Percentiles rank a stretch among this genome's conserved stretches.
Conservation (phyloP, 2,329 filamentous ascomycete genomes). For the Fusarium virguliforme region DNA sequence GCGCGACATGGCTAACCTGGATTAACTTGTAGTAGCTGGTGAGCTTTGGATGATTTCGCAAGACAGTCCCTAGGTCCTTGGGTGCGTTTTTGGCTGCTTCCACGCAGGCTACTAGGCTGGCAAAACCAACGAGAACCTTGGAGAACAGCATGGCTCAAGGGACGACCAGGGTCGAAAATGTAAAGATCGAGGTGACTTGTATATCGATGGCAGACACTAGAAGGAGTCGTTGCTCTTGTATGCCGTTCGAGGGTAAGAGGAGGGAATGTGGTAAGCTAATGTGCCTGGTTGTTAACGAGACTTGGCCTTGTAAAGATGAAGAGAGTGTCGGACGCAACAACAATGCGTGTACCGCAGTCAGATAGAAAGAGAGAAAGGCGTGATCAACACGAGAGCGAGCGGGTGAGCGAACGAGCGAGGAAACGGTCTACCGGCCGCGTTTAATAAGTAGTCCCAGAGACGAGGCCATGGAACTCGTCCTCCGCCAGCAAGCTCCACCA, state of each 20-base stretch:
- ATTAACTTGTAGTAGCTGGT: constrained; percentile 63
- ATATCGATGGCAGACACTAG: background rate
- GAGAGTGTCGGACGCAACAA: background rate
- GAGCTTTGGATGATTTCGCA: constrained; percentile 60
- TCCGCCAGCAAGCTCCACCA: constrained; percentile 13
- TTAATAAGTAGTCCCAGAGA: constrained; percentile 30
- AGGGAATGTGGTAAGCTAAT: background rate
- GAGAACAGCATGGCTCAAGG: constrained; percentile 40
- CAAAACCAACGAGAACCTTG: constrained; percentile 41
- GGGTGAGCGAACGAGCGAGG: constrained; percentile 1
- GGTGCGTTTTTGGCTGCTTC: constrained; percentile 42
- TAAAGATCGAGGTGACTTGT: background rate
- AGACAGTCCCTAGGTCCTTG: constrained; percentile 59
- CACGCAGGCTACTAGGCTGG: constrained; percentile 41
- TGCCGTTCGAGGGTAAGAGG: background rate
- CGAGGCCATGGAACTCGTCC: constrained; percentile 16
- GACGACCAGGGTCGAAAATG: background rate
- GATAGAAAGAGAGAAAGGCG: constrained; percentile 26
- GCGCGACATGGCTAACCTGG: constrained; percentile 52
- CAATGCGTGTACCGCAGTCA: constrained; percentile 7
- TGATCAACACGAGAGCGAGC: constrained; percentile 35
- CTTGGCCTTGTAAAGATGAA: constrained; percentile 4
- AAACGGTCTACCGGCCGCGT: constrained; percentile 13
- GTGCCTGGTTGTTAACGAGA: background rate
- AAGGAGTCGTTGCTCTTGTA: background rate